A percentile compares a stretch with the other conserved stretches of the same genome.
Conservation (phyloP, 2,329 filamentous ascomycete genomes). For the Penicillium sp. region DNA sequence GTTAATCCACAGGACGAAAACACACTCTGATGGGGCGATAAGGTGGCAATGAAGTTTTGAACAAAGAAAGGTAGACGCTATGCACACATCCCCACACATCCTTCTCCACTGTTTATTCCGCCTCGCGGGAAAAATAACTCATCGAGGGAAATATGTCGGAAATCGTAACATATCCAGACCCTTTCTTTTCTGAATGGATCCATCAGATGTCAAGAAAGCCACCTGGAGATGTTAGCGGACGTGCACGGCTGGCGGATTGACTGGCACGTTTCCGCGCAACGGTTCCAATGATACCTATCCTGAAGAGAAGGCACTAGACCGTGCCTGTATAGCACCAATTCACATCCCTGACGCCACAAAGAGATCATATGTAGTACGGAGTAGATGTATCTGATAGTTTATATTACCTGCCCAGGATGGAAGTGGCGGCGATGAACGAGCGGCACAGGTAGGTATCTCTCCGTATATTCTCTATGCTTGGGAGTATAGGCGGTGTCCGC, state of each 20-base stretch:
- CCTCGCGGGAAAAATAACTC: not conserved
- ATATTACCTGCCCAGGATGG: conserved; percentile 6
- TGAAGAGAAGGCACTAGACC: conserved; percentile 8
- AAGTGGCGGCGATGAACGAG: not conserved
- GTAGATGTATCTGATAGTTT: not conserved
- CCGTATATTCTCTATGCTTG: conserved; percentile 9
- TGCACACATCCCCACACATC: not conserved
- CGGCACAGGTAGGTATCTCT: not conserved
- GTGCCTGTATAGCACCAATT: conserved; percentile 9
- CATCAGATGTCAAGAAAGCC: conserved; percentile 10
- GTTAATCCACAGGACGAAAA: not conserved
- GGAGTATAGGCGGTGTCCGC: not conserved
- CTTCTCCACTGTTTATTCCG: conserved; percentile 12
- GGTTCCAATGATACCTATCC: conserved; percentile 12
- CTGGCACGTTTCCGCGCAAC: conserved; percentile 16
- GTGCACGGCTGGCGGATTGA: conserved; percentile 2
- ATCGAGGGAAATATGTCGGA: not conserved
- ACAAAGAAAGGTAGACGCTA: conserved; percentile 8
- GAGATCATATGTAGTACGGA: no score
- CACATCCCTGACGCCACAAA: conserved; percentile 15
- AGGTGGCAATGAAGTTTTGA: not conserved
- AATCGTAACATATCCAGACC: not conserved
- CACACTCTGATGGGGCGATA: conserved; percentile 1
- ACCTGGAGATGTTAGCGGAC: conserved; percentile 1
- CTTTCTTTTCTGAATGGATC: conserved; percentile 3